Evolutionary conservation across 176 grass and related monocot genomes (phyloP), one percentile per base, ranked within the genome.

Genomic region (Aegilops tauschii): DNA sequence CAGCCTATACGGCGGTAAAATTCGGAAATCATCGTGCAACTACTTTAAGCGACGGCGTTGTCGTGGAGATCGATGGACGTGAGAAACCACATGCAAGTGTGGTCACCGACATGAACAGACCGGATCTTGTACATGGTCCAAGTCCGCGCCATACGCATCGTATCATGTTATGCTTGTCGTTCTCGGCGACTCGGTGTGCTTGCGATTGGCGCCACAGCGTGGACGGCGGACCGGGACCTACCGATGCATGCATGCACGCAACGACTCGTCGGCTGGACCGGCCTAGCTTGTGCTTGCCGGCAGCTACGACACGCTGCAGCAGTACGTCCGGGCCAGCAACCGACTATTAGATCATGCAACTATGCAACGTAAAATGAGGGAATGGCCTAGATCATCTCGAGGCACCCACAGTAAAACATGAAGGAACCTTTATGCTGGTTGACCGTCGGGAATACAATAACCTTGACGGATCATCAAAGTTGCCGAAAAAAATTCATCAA

Each of bases 191-290:
- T 8, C 12, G 44, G 44, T 47, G 44, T 47, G 44, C 44, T 47
- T 47, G 44, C 44, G 4, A 4, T 21, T 3, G 54, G 54, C 18
- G 2, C 18, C 32, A 13, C 47, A 13, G 45, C 18, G 0, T 69
- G 69, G 69, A 71, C 69, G 69, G 29, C 62, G 49, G 18, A 70
- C 49, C 86, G 34, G 49, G 18, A 83, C 63, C 86, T 47, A 88
- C 80, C 76, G 14, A 54, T 36, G 32, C 47, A n/a, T 30, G 68
- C 32, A 70, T 39, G 68, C 69, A 85, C 39, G 54, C 36, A 73
- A 37, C 12, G 8, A 10, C 47, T 35, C 50, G 0, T 61, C 68
- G 27, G 28, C 32, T 73, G 49, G 50, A 73, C 69, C 82, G 69
- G 61, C 81, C 49, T 52, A 52, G 14, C 16, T 54, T 18, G 16